Percentiles rank a stretch among this genome's conserved stretches.
Conservation (phyloP, 2,329 filamentous ascomycete genomes). For the Ceratocystis huliohia region DNA sequence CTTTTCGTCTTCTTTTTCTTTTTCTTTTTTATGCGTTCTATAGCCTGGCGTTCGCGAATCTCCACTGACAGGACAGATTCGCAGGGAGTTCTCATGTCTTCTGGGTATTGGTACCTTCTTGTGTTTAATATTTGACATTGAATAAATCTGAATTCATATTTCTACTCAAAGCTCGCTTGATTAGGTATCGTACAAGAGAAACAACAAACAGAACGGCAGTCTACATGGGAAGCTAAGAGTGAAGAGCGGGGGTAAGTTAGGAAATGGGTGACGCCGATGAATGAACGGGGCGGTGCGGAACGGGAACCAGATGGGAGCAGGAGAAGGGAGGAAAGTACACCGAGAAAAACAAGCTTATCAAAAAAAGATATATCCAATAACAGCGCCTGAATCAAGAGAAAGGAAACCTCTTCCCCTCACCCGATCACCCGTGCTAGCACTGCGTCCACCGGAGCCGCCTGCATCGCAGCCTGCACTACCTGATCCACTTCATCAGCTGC, state of each 20-base stretch:
- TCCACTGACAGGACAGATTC: neutral
- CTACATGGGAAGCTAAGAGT: neutral
- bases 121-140: neutral
- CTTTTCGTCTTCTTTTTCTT: neutral
- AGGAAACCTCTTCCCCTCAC: neutral
- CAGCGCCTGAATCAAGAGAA: too few species aligned
- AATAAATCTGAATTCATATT: neutral
- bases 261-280: neutral
- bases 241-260: neutral
- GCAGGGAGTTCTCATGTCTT: neutral
- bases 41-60: neutral
- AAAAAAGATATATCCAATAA: too few species aligned
- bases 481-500: conserved; percentile 14
- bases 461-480: neutral
- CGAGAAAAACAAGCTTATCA: too few species aligned
- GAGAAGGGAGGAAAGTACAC: neutral
- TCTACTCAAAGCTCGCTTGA: neutral
- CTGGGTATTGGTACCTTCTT: neutral
- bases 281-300: too few species aligned
- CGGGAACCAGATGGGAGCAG: too few species aligned
- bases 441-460: conserved; percentile 10
- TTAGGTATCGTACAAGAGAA: neutral
- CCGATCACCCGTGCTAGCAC: conserved; percentile 2
- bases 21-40: conserved; percentile 1
- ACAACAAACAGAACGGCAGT: neutral